Base-by-base conservation (phyloP, 768 basidiomycete species). In the Psilocybe cubensis region DNA sequence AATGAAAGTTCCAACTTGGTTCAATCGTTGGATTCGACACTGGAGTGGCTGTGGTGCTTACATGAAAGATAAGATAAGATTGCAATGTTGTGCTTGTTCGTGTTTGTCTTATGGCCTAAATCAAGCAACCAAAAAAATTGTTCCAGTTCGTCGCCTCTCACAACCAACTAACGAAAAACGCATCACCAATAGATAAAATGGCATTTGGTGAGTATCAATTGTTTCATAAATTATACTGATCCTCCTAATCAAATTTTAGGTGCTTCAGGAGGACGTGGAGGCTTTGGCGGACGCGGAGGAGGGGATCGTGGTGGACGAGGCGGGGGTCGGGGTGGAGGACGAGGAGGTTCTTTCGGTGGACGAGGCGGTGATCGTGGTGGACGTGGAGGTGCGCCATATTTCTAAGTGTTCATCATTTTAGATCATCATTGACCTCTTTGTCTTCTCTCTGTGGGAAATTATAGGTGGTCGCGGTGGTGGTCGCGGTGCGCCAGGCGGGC, bases 181-280 rank as follows among this genome's bases (percentile, higher is more conserved):
- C 53, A 47, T 59, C 43, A 53, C 57, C 44, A 23, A 56, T 43
- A 59, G 51, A 60, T 52, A 35, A 51, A 63, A 74, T 74, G 73
- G 72, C 71, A 63, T 74, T 72, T 56, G 73, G 73, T 73, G 11
- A 31, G 70, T 60, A 14, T 10, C 12, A 8, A 31, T 54, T 31
- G 18, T 42, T 45, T 35, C 28, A 47, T 29, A 24, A 25, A 27
- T n/a, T 43, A 3, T 9, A 42, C 17, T 31, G 27, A 28, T 20
- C 17, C 11, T 43, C 46, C 7, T 31, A 11, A 20, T 42, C 3
- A 1, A n/a, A 29, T 38, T 38, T 35, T 53, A 80, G 79, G 79
- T 66, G 77, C 74, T 77, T 80, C 89, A 72, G 92, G 92, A 58
- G 86, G 87, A 66, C 87, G 92, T 60, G 91, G 91, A 29, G 87